Conservation (phyloP, 23 red algal species). For the Cyanidium caldarium region DNA sequence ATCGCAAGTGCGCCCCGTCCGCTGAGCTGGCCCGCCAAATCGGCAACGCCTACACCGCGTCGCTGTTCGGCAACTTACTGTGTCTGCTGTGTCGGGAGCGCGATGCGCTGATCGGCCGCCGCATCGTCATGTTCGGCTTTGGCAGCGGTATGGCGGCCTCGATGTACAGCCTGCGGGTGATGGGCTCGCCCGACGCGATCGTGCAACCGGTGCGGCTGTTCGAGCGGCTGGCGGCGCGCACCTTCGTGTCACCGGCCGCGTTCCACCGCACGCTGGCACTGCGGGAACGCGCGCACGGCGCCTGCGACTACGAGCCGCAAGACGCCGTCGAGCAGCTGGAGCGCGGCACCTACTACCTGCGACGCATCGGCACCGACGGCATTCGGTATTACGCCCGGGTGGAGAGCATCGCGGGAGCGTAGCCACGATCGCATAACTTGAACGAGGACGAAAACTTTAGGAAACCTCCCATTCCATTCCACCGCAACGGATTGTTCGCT, state of each 20-base stretch:
- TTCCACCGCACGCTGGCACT: neutral
- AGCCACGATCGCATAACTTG: too few species aligned
- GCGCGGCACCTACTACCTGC: slow-evolving; percentile 3
- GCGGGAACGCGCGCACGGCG: neutral
- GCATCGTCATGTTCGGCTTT: slow-evolving; percentile 73
- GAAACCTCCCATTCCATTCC: too few species aligned
- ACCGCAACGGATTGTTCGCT: too few species aligned
- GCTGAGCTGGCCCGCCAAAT: slow-evolving; percentile 35
- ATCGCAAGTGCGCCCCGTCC: slow-evolving; percentile 27
- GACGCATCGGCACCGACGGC: neutral
- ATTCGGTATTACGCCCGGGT: slow-evolving; percentile 2
- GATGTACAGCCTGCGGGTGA: slow-evolving; percentile 59
- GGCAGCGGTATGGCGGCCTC: slow-evolving; percentile 72
- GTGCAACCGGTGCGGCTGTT: neutral
- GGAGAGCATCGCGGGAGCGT: too few species aligned
- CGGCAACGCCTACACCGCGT: slow-evolving; percentile 95
- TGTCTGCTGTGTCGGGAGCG: slow-evolving; percentile 24
- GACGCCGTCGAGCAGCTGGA: neutral
- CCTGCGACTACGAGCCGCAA: neutral
- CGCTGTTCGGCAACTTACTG: slow-evolving; percentile 56
- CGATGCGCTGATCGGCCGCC: slow-evolving; percentile 32
- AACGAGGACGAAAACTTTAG: too few species aligned
- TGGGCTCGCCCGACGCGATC: neutral
- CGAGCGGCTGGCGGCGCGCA: neutral
- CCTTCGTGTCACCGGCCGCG: neutral